phyloP scores from a whole-genome alignment of 495 filamentous ascomycete species.

The Penicillium diatomitis region DNA sequence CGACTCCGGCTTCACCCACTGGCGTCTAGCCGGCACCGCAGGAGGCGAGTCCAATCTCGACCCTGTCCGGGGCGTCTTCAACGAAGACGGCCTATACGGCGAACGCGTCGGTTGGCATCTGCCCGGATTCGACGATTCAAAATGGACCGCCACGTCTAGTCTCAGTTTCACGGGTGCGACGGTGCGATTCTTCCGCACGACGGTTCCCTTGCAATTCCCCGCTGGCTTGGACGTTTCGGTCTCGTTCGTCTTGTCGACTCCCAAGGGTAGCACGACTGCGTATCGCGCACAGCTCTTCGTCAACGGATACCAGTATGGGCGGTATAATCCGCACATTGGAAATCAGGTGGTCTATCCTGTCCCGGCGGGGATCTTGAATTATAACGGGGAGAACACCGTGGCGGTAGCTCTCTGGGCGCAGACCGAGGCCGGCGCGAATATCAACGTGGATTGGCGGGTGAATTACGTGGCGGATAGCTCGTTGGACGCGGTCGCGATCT shows the following conservation, averaged over 20 bases:
- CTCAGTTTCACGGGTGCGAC: slow-evolving; percentile 34
- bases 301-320: slow-evolving; percentile 45
- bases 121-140: slow-evolving; percentile 43
- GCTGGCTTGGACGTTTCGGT: slow-evolving; percentile 36
- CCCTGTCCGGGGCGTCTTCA: slow-evolving; percentile 56
- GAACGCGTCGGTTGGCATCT: slow-evolving; percentile 61
- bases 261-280: slow-evolving; percentile 11
- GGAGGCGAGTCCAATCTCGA: slow-evolving; percentile 62
- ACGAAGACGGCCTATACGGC: slow-evolving; percentile 62
- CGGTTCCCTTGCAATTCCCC: slow-evolving; percentile 43
- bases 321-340: slow-evolving; percentile 41
- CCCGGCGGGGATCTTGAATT: slow-evolving; percentile 40
- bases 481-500: slow-evolving; percentile 29
- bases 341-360: slow-evolving; percentile 44
- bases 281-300: slow-evolving; percentile 36
- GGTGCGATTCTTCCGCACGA: slow-evolving; percentile 53
- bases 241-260: slow-evolving; percentile 27
- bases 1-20: slow-evolving; percentile 40
- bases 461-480: slow-evolving; percentile 34
- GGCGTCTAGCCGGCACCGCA: slow-evolving; percentile 69
- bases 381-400: slow-evolving; percentile 36
- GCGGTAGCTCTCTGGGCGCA: slow-evolving; percentile 40
- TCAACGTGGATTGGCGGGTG: slow-evolving; percentile 29
- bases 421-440: slow-evolving; percentile 30
- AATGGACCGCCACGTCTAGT: slow-evolving; percentile 30